Base-by-base conservation (phyloP, 2,329 filamentous ascomycete species). In the Sporothrix globosa region DNA sequence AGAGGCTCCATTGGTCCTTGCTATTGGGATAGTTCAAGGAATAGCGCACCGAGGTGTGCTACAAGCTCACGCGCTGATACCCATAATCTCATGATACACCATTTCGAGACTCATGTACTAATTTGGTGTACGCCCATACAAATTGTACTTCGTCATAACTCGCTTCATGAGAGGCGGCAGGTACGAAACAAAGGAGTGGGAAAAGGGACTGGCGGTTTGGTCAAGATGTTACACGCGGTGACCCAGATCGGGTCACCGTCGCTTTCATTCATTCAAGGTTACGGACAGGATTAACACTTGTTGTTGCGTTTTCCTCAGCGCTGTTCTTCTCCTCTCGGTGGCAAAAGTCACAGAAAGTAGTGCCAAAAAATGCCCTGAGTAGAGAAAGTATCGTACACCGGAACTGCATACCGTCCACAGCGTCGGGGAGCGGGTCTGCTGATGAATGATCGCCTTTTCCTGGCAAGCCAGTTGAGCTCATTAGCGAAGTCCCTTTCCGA, bases 381-480 rank as follows among this genome's bases (percentile, higher is more conserved):
- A n/a, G 50, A n/a, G 24, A n/a, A 65, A n/a, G 24, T 30, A 46
- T 21, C 17, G 30, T n/a, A 61, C 39, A 24, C 60, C 58, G 4
- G 27, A 27, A 27, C 27, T 27, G 53, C 69, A 56, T n/a, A 63
- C 58, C 39, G 11, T 61, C 39, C 58, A 46, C 60, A 34, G 44
- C 27, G 44, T 65, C 27, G 27, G 24, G 44, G 61, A 50, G 24
- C 61, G 61, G 61, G 61, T 65, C 44, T 50, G 21, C 19, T 50
- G 27, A 44, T 65, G 61, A 65, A 65, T 65, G 61, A 65, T 50
- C 61, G 41, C 61, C 41, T 61, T 17, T 39, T 61, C 39, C 39
- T 34, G 13, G 58, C 58, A 17, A 61, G 58, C 39, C 58, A 61
- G 1, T 46, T 11, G 44, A 65, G 24, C 21, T 46, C 58, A 44